Percentiles rank a stretch among this genome's conserved stretches.
Conservation (phyloP, 257 asterid genomes). For the Scutellaria galericulata region DNA sequence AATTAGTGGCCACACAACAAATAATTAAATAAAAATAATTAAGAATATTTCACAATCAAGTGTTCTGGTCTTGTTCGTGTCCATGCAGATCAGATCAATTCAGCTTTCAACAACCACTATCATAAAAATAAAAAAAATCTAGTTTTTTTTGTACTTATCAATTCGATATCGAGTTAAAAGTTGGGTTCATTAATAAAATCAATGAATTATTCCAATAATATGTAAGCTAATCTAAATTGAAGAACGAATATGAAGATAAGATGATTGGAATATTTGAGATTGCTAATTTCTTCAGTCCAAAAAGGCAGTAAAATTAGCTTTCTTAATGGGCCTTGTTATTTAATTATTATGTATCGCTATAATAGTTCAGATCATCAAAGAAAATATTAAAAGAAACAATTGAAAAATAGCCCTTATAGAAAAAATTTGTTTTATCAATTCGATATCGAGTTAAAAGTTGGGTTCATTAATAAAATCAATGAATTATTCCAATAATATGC, state of each 20-base stretch:
- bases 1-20: conserved; percentile 14
- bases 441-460: too few relatives aligned
- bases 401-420: too few relatives aligned
- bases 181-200: neutral
- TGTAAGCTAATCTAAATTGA: too few relatives aligned
- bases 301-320: too few relatives aligned
- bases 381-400: too few relatives aligned
- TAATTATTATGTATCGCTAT: too few relatives aligned
- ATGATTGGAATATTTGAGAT: neutral
- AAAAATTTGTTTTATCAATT: too few relatives aligned
- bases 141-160: neutral
- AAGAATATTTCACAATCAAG: conserved; percentile 26
- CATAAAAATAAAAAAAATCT: conserved; percentile 16
- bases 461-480: neutral
- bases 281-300: neutral
- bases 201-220: neutral
- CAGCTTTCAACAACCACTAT: conserved; percentile 29
- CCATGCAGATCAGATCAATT: conserved; percentile 37
- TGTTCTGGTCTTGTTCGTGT: conserved; percentile 28
- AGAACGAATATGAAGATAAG: neutral
- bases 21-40: neutral
- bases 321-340: too few relatives aligned
- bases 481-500: neutral
- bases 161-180: too few relatives aligned
- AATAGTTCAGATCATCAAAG: too few relatives aligned